Base-by-base conservation (phyloP, 108 stramenopile species). In the Cylindrotheca fusiformis region DNA sequence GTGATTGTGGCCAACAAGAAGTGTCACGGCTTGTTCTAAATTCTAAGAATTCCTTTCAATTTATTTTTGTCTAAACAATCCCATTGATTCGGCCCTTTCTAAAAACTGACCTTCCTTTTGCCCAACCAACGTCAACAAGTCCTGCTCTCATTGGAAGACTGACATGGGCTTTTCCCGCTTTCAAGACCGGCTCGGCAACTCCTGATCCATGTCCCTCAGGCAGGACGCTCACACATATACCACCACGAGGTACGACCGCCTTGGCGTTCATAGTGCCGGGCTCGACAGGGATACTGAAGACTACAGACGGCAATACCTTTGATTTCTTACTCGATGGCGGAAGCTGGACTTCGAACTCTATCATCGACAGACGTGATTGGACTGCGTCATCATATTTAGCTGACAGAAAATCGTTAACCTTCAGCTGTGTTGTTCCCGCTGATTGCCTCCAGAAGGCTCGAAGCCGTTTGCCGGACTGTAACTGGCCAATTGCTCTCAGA, bases 41-140 rank as follows among this genome's bases (percentile, higher is more conserved):
- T n/a, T n/a, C n/a, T n/a, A n/a, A n/a, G n/a, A n/a, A n/a, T n/a
- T n/a, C n/a, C n/a, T n/a, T n/a, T n/a, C n/a, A n/a, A n/a, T n/a
- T n/a, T n/a, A n/a, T n/a, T n/a, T n/a, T 41, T 47, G 55, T 33
- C 50, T 76, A 86, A 41, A 86, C 44, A 56, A 79, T 55, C 33
- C 91, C 91, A 19, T 75, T 67, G 8, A 71, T 55, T 41, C 91
- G 66, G 18, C 91, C 91, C 60, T 68, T 79, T 52, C 91, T 82
- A 60, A 92, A 92, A 30, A 79, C 32, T 36, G 63, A 64, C 32
- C 80, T 66, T 46, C 91, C 91, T 65, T 68, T 73, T 14, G 82
- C 84, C 87, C 86, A 92, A 19, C 65, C 58, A 17, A 84, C 83
- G 69, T 92, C 91, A n/a, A 92, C 84, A 52, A 92, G 65, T 32